A percentile compares a stretch with the other conserved stretches of the same genome.
Conservation (phyloP, 2,329 filamentous ascomycete species). For the Cladosporium sp. region DNA sequence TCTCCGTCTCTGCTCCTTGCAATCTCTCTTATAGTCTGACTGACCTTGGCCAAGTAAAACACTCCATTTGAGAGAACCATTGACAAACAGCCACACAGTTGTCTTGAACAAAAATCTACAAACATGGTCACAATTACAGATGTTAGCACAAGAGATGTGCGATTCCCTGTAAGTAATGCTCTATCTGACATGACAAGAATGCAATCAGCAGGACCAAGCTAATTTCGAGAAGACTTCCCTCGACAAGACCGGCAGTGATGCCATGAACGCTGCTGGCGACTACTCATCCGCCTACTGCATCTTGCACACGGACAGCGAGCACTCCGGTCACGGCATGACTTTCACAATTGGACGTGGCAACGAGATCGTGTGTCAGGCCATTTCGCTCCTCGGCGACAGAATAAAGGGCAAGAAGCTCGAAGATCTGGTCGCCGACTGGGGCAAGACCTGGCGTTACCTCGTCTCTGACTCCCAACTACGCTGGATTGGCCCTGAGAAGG, state of each 20-base stretch:
- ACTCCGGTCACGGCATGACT: slow-evolving; percentile 75
- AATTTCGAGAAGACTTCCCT: slow-evolving; percentile 62
- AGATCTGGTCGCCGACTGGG: slow-evolving; percentile 75
- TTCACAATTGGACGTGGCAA: slow-evolving; percentile 88
- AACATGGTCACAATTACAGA: slow-evolving; percentile 46
- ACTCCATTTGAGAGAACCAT: neutral
- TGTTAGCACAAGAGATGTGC: slow-evolving; percentile 45
- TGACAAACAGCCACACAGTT: neutral
- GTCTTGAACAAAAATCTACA: neutral
- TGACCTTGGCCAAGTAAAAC: neutral
- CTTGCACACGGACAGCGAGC: slow-evolving; percentile 69
- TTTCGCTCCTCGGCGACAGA: slow-evolving; percentile 71
- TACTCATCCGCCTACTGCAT: slow-evolving; percentile 96
- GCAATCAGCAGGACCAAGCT: neutral
- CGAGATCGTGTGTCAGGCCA: slow-evolving; percentile 84
- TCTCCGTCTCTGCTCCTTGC: neutral
- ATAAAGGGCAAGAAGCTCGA: slow-evolving; percentile 71
- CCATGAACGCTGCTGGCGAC: slow-evolving; percentile 91
- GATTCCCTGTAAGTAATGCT: slow-evolving; percentile 40
- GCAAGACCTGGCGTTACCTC: slow-evolving; percentile 85
- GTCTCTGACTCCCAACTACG: slow-evolving; percentile 85
- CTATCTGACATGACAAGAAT: slow-evolving; percentile 10
- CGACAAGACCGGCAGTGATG: slow-evolving; percentile 93
- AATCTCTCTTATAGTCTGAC: neutral
- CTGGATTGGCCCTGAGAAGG: slow-evolving; percentile 93